Evolutionary conservation across 768 basidiomycete species (phyloP), one percentile per base, ranked within the genome.

Genomic region (Trametes sanguinea): DNA sequence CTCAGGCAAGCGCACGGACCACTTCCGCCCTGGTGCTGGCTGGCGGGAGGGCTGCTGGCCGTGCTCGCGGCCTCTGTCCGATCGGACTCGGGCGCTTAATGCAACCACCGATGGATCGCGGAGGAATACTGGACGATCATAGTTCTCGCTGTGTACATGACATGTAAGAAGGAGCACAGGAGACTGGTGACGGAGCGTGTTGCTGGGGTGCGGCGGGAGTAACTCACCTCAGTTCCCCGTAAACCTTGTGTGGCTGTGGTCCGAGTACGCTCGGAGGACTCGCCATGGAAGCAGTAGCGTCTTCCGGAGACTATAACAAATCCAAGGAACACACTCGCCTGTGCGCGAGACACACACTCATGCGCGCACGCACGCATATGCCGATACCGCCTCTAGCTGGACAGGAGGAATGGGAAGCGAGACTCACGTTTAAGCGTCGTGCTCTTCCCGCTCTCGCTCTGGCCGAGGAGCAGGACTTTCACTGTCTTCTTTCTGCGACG

Each of bases 361-460:
- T 6, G 62, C 22, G 22, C 22, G 22, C 22, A 22, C 22, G 22
- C 22, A 22, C 22, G 22, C 22, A 22, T 22, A 22, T 22, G 22
- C 55, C 50, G 53, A 53, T 60, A 51, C 57, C 51, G 40, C 53
- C 57, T 43, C 30, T 13, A 35, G 37, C 35, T 13, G 44, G 27
- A 48, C 48, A 11, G 16, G n/a, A 52, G 39, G 42, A 57, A 46
- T 13, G 51, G 14, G n/a, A 48, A 39, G 60, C 40, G 30, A 51
- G 43, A 86, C 90, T 84, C 80, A 92, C 91, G 91, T 78, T 92
- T 92, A 68, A 93, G 80, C 7, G 90, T 91, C 8, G 92, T 94
- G 71, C 89, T 91, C 80, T 93, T 94, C 43, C 91, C 92, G 69
- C 89, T 92, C 80, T 93, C 91, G 63, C 91, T 92, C 81, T 94